Evolutionary conservation across 2,329 filamentous ascomycete species (phyloP), one percentile per base, ranked within the genome.

Genomic region (Neocatenulostroma microsporum): DNA sequence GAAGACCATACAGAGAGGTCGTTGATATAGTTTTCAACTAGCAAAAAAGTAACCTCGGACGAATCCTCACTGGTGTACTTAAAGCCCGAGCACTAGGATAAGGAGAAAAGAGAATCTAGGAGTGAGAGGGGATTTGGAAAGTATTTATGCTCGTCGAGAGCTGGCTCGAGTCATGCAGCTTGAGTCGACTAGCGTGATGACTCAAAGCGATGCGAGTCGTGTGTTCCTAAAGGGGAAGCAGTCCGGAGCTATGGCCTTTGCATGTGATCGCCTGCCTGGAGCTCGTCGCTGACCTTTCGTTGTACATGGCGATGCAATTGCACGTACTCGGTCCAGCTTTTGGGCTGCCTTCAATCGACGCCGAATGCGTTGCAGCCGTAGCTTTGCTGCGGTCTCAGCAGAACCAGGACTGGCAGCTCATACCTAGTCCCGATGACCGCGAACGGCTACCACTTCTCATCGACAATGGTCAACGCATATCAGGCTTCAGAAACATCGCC

Each of bases 321-420:
- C 83, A 94, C 63, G 74, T 94, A 55, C 94, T 88, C 82, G 88
- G 88, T 33, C 80, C 86, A 37, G 88, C 84, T 26, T 94, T 94
- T 60, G 80, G 79, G 26, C 75, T 95, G 29, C 81, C 89, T 11
- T 96, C 91, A 28, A 82, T 96, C 53, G 88, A 96, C 55, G 72
- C 89, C 30, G 84, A 94, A 67, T 96, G 88, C 57, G 76, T 94
- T 42, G 88, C 88, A 19, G 72, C 82, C 28, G 78, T 94, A 48
- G 78, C 84, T 36, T 88, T 88, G 58, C 70, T 94, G 39, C 73
- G 76, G 42, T 68, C 76, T 50, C 72, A 72, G 40, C 58, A 62
- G 39, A 62, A 68, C 31, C 30, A 46, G 15, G 29, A 41, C n/a
- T 94, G 83, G 82, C 69, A 73, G 45, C 66, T 93, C 44, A 67